Conservation (phyloP, 768 basidiomycete species). For the Cyclocybe cylindracea region DNA sequence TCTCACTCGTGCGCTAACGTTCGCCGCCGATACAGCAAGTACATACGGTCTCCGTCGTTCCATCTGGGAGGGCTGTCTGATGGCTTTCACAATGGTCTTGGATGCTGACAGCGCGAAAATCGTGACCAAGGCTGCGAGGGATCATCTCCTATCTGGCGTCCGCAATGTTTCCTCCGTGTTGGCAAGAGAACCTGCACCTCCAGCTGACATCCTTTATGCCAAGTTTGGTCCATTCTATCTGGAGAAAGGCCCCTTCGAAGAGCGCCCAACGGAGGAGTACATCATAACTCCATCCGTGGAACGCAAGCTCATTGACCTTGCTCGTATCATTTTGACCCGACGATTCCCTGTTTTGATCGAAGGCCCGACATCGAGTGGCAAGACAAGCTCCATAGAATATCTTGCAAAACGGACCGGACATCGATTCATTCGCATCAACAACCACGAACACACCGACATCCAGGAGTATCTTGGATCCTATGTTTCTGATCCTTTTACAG, state of each 20-base stretch:
- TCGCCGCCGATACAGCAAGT: slow-evolving; percentile 80
- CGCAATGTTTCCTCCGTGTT: slow-evolving; percentile 80
- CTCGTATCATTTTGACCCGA: slow-evolving; percentile 84
- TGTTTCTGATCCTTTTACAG: slow-evolving; percentile 87
- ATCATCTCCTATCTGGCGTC: slow-evolving; percentile 76
- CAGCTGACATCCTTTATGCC: slow-evolving; percentile 55
- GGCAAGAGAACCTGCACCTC: slow-evolving; percentile 65
- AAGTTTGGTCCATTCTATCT: slow-evolving; percentile 94
- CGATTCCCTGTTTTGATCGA: slow-evolving; percentile 96
- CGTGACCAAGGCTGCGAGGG: slow-evolving; percentile 70
- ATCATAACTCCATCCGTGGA: slow-evolving; percentile 96
- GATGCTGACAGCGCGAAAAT: slow-evolving; percentile 68
- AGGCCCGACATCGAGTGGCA: slow-evolving; percentile 96
- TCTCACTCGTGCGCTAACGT: slow-evolving; percentile 84
- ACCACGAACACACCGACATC: slow-evolving; percentile 99
- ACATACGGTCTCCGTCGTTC: slow-evolving; percentile 81
- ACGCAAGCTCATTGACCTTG: slow-evolving; percentile 91
- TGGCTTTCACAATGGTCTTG: slow-evolving; percentile 97
- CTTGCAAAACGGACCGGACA: slow-evolving; percentile 92
- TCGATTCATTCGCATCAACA: slow-evolving; percentile 96
- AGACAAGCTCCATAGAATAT: slow-evolving; percentile 96
- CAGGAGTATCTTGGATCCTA: slow-evolving; percentile 99
- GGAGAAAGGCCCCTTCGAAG: slow-evolving; percentile 69
- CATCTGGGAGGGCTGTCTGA: slow-evolving; percentile 94
- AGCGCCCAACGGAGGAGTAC: slow-evolving; percentile 74